Evolutionary conservation across 2,329 filamentous ascomycete species (phyloP).

Genomic region (Botrytis elliptica): DNA sequence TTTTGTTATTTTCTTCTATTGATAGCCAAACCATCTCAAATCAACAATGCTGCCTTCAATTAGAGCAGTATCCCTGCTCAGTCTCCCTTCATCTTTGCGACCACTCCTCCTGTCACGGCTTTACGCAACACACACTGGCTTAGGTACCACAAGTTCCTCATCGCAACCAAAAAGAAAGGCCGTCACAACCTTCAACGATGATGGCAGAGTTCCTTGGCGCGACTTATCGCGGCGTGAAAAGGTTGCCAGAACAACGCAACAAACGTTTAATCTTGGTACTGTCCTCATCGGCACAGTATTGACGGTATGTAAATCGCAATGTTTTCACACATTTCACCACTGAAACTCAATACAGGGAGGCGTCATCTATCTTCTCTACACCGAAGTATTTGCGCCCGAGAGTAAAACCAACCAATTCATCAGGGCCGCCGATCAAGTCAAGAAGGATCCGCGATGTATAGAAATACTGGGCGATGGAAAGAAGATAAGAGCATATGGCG

Average conservation of each 20-base stretch:
- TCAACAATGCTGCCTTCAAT: slow-evolving; percentile 24
- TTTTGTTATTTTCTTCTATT: neutral
- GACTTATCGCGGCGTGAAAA: slow-evolving; percentile 76
- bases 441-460: slow-evolving; percentile 66
- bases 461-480: slow-evolving; percentile 72
- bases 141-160: slow-evolving; percentile 39
- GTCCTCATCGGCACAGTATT: slow-evolving; percentile 71
- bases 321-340: neutral
- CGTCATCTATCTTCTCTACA: slow-evolving; percentile 76
- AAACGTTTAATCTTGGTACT: slow-evolving; percentile 82
- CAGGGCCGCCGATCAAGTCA: slow-evolving; percentile 76
- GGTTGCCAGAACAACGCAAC: slow-evolving; percentile 79
- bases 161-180: slow-evolving; percentile 56
- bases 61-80: slow-evolving; percentile 34
- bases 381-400: slow-evolving; percentile 79
- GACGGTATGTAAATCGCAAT: slow-evolving; percentile 56
- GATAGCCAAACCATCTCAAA: neutral
- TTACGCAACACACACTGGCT: slow-evolving; percentile 58
- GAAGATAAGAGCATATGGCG: slow-evolving; percentile 78
- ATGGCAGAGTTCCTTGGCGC: slow-evolving; percentile 77
- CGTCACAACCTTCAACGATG: slow-evolving; percentile 83
- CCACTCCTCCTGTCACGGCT: slow-evolving; percentile 46
- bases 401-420: slow-evolving; percentile 89
- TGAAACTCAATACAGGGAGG: slow-evolving; percentile 54
- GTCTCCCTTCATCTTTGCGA: slow-evolving; percentile 42